Base-by-base conservation (phyloP, 148 eudicot genomes). In the Euryodendron excelsum region DNA sequence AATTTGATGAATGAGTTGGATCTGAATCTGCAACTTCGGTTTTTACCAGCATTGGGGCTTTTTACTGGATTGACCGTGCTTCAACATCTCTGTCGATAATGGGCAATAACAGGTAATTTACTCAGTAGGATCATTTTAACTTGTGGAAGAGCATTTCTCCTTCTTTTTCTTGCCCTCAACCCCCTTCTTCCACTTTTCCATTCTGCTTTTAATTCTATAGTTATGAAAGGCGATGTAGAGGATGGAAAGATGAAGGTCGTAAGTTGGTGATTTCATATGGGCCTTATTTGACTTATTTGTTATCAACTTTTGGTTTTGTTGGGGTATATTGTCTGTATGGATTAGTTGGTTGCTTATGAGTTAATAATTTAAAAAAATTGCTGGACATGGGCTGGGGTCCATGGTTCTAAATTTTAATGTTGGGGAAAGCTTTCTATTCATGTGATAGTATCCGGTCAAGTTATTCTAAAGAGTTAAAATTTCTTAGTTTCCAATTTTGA, bases 11-110 rank as follows among this genome's bases (percentile, higher is more conserved):
- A 39, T 31, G 15, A 27, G 7, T 30, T 58, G 11, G 28, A 59
- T 79, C 53, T 72, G 20, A 81, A 21, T 70, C 39, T 62, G 39
- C 15, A 70, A 75, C 20, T 83, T 68, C 37, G 34, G 31, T 80
- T 39, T 83, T 69, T 31, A 36, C 61, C 88, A 94, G 96, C 73
- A 91, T 94, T 70, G 98, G 97, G 75, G 97, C 97, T 79, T 94
- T 85, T 85, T 88, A 94, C 68, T 91, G 96, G 94, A 88, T 86
- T 78, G 97, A 94, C 77, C 98, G 97, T 78, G 89, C 94, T 82
- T 81, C 90, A 63, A 82, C 94, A 65, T 89, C 96, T 72, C 78
- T 88, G 77, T 88, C 92, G 50, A 74, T 87, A 72, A 90, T 88
- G 65, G 80, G 82, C 41, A 88, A 64, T 69, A 86, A 70, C 85